Conservation (phyloP, 2,329 filamentous ascomycete species). For the Huntiella bhutanensis region DNA sequence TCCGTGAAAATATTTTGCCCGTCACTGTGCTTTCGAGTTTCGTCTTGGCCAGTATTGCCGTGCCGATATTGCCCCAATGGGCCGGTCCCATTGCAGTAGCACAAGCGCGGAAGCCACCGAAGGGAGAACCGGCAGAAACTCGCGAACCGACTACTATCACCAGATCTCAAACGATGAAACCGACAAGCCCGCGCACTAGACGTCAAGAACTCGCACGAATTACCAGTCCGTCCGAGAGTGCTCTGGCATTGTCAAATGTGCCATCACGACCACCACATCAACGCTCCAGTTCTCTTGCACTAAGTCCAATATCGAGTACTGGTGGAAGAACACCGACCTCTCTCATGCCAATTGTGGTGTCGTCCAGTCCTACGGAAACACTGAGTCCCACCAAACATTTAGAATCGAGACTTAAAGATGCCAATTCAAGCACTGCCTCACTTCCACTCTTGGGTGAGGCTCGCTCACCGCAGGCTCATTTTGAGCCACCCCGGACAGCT, state of each 20-base stretch:
- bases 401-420: conserved; percentile 35
- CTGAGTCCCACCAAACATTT: conserved; percentile 24
- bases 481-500: conserved; percentile 38
- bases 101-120: conserved; percentile 53
- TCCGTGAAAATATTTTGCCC: conserved; percentile 63
- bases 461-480: conserved; percentile 31
- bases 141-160: conserved; percentile 27
- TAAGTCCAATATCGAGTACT: neutral
- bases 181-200: conserved; percentile 29
- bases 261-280: neutral
- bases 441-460: conserved; percentile 40
- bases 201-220: conserved; percentile 17
- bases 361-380: neutral
- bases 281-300: conserved; percentile 11
- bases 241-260: neutral
- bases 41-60: conserved; percentile 55
- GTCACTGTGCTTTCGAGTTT: conserved; percentile 68
- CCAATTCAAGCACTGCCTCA: conserved; percentile 48
- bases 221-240: conserved; percentile 8
- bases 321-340: conserved; percentile 5
- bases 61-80: conserved; percentile 58
- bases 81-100: conserved; percentile 66
- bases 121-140: conserved; percentile 28
- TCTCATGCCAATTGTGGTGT: neutral
- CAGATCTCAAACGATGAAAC: conserved; percentile 49